Evolutionary conservation across 306 rosid species (phyloP).

Genomic region (Canavalia gladiata): DNA sequence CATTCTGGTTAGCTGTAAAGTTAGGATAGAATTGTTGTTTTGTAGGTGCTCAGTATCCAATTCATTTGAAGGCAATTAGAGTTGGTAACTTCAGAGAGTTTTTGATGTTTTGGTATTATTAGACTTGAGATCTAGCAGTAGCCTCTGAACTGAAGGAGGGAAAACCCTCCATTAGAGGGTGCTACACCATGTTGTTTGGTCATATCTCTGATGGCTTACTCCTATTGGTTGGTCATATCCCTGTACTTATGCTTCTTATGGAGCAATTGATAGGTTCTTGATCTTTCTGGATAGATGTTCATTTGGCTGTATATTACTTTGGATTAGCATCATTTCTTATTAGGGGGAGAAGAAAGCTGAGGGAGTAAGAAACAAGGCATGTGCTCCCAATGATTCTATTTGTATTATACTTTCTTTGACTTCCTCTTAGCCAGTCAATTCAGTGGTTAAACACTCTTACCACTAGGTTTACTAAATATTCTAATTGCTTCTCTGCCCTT

Average conservation of each 20-base stretch:
- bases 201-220: constrained; percentile 48
- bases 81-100: constrained; percentile 46
- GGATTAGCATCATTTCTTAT: constrained; percentile 50
- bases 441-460: constrained; percentile 32
- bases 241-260: constrained; percentile 44
- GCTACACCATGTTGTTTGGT: constrained; percentile 44
- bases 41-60: constrained; percentile 55
- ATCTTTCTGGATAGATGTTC: constrained; percentile 49
- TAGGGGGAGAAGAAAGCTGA: constrained; percentile 34
- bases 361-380: constrained; percentile 32
- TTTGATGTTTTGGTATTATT: constrained; percentile 47
- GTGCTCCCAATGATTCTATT: constrained; percentile 41
- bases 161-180: constrained; percentile 49
- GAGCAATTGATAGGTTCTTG: constrained; percentile 38
- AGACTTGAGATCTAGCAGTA: constrained; percentile 41
- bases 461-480: neutral
- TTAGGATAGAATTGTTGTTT: constrained; percentile 56
- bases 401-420: constrained; percentile 16
- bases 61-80: constrained; percentile 50
- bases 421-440: constrained; percentile 11
- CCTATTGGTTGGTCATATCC: constrained; percentile 30
- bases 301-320: constrained; percentile 50
- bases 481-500: neutral
- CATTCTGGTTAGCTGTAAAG: constrained; percentile 61
- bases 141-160: constrained; percentile 42